These are phyloP conservation scores for Calonectria ilicicola DNA, from an alignment of 2,329 filamentous ascomycete genomes.

Conservation along the genomic window DNA sequence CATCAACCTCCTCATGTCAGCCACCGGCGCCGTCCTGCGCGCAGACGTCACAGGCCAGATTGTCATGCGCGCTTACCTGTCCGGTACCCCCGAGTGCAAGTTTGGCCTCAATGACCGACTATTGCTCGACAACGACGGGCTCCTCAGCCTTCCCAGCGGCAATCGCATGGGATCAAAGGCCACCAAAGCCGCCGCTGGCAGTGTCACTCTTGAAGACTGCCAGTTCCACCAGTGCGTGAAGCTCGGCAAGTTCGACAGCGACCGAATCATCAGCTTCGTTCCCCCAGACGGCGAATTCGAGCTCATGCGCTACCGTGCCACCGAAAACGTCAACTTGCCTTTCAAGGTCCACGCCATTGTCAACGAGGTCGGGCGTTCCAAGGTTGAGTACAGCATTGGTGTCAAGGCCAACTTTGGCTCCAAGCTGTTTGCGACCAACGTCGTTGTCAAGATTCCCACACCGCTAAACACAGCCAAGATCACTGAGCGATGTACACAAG, in stretches of 20 bases:
- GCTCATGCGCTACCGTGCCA: slow-evolving; percentile 97
- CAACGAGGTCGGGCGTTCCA: slow-evolving; percentile 95
- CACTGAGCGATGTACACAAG: slow-evolving; percentile 91
- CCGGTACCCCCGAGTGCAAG: slow-evolving; percentile 97
- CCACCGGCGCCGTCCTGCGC: slow-evolving; percentile 91
- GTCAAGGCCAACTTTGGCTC: slow-evolving; percentile 97
- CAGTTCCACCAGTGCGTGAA: slow-evolving; percentile 99
- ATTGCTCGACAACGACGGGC: slow-evolving; percentile 82
- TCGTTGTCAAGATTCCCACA: slow-evolving; percentile 92
- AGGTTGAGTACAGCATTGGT: slow-evolving; percentile 98
- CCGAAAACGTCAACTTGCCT: slow-evolving; percentile 97
- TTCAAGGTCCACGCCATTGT: slow-evolving; percentile 99
- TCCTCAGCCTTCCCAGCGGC: slow-evolving; percentile 76
- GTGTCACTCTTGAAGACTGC: slow-evolving; percentile 96
- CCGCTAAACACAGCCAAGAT: slow-evolving; percentile 97
- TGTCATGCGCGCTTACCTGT: slow-evolving; percentile 97
- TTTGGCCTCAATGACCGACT: slow-evolving; percentile 97
- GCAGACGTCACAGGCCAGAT: slow-evolving; percentile 98
- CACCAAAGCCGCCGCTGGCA: slow-evolving; percentile 94
- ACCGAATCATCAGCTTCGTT: slow-evolving; percentile 96
- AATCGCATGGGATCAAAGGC: slow-evolving; percentile 87
- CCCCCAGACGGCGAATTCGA: slow-evolving; percentile 98
- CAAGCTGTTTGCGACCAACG: slow-evolving; percentile 97
- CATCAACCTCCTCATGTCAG: slow-evolving; percentile 99
- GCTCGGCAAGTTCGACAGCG: slow-evolving; percentile 94